Evolutionary conservation across 495 filamentous ascomycete species (phyloP).

Genomic region (Lepraria neglecta): DNA sequence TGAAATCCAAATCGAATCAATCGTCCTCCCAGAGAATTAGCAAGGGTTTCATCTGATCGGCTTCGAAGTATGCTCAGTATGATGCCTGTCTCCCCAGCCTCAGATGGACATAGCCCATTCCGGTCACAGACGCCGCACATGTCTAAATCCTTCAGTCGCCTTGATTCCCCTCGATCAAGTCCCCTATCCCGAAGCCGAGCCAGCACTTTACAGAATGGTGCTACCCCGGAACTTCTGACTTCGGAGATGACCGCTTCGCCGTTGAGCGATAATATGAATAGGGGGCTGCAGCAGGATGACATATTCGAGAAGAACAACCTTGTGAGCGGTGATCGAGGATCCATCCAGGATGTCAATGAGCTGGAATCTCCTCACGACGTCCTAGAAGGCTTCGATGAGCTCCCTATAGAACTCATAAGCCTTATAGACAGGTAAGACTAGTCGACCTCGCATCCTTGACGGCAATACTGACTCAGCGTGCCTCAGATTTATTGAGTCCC

Average conservation of each 20-base stretch:
- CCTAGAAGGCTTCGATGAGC: conserved; percentile 56
- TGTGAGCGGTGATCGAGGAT: conserved; percentile 19
- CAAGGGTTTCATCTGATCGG: not conserved
- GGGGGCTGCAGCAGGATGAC: conserved; percentile 29
- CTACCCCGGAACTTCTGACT: conserved; percentile 39
- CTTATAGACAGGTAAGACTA: conserved; percentile 69
- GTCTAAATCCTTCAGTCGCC: conserved; percentile 34
- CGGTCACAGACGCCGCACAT: conserved; percentile 15
- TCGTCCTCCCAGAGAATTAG: not conserved
- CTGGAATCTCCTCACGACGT: conserved; percentile 36
- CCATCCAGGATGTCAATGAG: conserved; percentile 15
- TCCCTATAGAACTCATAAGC: conserved; percentile 87
- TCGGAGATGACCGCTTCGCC: conserved; percentile 26
- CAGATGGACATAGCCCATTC: not conserved
- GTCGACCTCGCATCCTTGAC: not conserved
- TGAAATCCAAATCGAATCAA: not conserved
- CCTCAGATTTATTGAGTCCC: conserved; percentile 78
- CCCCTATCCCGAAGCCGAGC: conserved; percentile 49
- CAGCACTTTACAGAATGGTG: conserved; percentile 54
- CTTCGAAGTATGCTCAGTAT: not conserved
- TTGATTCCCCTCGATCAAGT: conserved; percentile 44
- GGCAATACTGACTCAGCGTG: conserved; percentile 21
- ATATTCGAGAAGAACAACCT: conserved; percentile 34
- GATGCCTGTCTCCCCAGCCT: too few species aligned
- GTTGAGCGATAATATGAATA: conserved; percentile 14